Base-by-base conservation (phyloP, 768 basidiomycete genomes). In the Suillus placidus region DNA sequence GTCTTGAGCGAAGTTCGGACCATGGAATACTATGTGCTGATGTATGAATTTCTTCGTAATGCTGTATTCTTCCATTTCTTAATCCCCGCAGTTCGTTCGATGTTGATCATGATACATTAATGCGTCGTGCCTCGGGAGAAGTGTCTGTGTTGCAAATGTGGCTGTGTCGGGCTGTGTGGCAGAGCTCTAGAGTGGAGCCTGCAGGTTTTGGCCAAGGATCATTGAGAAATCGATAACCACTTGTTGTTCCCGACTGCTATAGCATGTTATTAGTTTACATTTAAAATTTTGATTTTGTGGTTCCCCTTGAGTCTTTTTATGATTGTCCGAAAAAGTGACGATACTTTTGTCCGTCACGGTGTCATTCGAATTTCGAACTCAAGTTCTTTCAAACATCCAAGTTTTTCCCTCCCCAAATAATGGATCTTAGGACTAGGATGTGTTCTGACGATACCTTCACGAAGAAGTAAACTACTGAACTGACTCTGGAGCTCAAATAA, bases 41-140 rank as follows among this genome's bases (percentile, higher is more conserved):
- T 62, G 30, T 42, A 54, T 62, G 32, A 62, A 55, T 47, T 52
- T 18, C 30, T 47, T 40, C 37, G 30, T 26, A 61, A 20, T 18
- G 6, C 16, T 20, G 34, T 14, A 14, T 52, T 30, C n/a, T 56
- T 20, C 12, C 35, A 7, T 57, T 34, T 18, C 54, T 34, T 34
- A 55, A 34, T 54, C 5, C 32, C 30, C 51, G 32, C 18, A 55
- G 32, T 20, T 34, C 54, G 2, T 55, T 56, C n/a, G n/a, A 56
- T 55, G 32, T 34, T 54, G 13, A 30, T 30, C 26, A 26, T 26
- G 26, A 26, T 26, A 26, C 26, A 26, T 18, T 26, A 16, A 52
- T 51, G 49, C 26, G 14, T 51, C 47, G n/a, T 26, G 23, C 47
- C 12, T 23, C 12, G 13, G 49, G 23, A 51, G 49, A 47, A 26